Conservation (phyloP, 805 yeast species). For the Saccharomyces kudriavzevii region DNA sequence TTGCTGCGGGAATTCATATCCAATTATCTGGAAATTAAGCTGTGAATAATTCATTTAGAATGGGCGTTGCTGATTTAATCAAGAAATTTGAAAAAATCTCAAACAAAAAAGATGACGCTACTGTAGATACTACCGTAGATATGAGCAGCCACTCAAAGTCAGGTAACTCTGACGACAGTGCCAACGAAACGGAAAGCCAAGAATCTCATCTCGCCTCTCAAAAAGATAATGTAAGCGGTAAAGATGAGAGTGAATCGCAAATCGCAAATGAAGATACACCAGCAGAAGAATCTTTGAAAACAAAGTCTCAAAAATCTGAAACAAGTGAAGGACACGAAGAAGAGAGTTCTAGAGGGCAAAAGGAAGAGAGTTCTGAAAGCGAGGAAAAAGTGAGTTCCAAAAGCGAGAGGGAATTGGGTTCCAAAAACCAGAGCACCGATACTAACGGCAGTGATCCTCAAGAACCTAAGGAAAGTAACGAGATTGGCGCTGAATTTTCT, state of each 20-base stretch:
- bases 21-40: background rate
- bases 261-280: background rate
- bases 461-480: conserved; percentile 5
- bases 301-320: background rate
- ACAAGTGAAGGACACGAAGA: background rate
- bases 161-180: background rate
- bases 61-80: conserved; percentile 34
- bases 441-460: background rate
- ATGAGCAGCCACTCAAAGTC: background rate
- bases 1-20: background rate
- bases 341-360: background rate
- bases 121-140: background rate
- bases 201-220: background rate
- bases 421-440: background rate
- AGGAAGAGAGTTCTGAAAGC: background rate
- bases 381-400: conserved; percentile 1
- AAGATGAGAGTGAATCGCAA: background rate
- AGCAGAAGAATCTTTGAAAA: background rate
- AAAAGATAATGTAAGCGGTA: background rate
- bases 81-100: conserved; percentile 30
- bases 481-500: conserved; percentile 3
- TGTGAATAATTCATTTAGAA: conserved; percentile 4
- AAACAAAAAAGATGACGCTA: conserved; percentile 6
- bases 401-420: background rate
- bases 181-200: background rate